These are phyloP conservation scores for Scheffersomyces lignicola DNA, from an alignment of 1,139 yeast genomes.

Conservation along the genomic window DNA sequence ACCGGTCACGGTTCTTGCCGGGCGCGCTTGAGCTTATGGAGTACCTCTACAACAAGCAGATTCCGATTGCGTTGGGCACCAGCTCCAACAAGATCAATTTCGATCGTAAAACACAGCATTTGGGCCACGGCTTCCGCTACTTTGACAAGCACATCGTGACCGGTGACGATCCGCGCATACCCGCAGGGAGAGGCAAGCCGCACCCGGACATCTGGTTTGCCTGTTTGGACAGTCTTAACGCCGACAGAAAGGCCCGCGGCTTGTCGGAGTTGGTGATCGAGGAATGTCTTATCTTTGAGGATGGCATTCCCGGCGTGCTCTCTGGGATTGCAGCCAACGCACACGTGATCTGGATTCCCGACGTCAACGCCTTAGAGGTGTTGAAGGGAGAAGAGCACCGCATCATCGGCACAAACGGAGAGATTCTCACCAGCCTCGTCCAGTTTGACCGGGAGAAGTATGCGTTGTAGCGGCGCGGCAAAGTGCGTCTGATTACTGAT, in stretches of 20 bases:
- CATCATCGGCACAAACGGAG: slow-evolving; percentile 57
- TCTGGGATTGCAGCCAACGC: slow-evolving; percentile 87
- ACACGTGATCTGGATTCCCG: slow-evolving; percentile 90
- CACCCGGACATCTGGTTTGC: slow-evolving; percentile 88
- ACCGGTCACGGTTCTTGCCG: slow-evolving; percentile 64
- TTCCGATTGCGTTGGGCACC: slow-evolving; percentile 93
- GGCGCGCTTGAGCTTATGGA: slow-evolving; percentile 76
- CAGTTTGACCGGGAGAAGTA: slow-evolving; percentile 58
- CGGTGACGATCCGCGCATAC: slow-evolving; percentile 85
- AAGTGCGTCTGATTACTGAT: no score
- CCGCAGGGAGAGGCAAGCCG: slow-evolving; percentile 88
- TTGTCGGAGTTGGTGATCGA: slow-evolving; percentile 56
- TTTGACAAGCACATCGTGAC: slow-evolving; percentile 74
- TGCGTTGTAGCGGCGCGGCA: slow-evolving; percentile 21
- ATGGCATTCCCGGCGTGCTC: slow-evolving; percentile 84
- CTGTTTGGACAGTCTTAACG: slow-evolving; percentile 71
- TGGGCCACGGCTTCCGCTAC: slow-evolving; percentile 56
- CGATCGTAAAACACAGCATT: slow-evolving; percentile 66
- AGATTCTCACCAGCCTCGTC: slow-evolving; percentile 50
- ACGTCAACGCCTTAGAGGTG: slow-evolving; percentile 61
- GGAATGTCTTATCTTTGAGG: slow-evolving; percentile 90
- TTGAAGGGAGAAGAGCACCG: slow-evolving; percentile 45
- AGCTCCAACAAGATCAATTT: slow-evolving; percentile 68
- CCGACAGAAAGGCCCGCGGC: slow-evolving; percentile 32
- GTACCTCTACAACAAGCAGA: slow-evolving; percentile 42